Conservation (phyloP, 75 land plant species). For the Sequoia sempervirens region DNA sequence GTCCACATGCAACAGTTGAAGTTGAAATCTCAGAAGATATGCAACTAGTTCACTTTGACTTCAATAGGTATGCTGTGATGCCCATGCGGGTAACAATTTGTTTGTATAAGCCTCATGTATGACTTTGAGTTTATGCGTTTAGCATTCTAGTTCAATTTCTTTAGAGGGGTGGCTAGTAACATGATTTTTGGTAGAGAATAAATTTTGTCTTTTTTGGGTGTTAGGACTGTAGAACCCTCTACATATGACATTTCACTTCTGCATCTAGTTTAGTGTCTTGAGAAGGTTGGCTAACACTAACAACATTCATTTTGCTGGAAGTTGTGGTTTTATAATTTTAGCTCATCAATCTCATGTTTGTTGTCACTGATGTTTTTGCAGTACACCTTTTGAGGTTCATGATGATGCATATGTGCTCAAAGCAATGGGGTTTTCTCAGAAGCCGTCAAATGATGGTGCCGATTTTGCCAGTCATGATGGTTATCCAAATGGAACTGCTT, state of each 20-base stretch:
- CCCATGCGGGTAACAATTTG: neutral
- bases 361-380: conserved; percentile 32
- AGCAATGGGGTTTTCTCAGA: conserved; percentile 79
- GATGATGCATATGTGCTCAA: conserved; percentile 94
- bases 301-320: neutral
- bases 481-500: conserved; percentile 21
- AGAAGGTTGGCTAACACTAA: neutral
- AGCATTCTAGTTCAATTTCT: neutral
- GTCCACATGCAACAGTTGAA: conserved; percentile 97
- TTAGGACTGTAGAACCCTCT: neutral
- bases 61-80: conserved; percentile 63
- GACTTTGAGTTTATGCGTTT: neutral
- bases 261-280: neutral
- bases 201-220: neutral
- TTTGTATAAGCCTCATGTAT: neutral
- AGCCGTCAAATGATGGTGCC: conserved; percentile 23
- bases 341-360: neutral
- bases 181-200: neutral
- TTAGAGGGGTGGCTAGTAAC: neutral
- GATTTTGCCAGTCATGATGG: conserved; percentile 26
- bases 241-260: neutral
- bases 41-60: conserved; percentile 97
- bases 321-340: neutral
- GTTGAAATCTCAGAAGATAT: conserved; percentile 98
- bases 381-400: conserved; percentile 96